Evolutionary conservation across 176 grass and related monocot genomes (phyloP).

Genomic region (Avena sativa): DNA sequence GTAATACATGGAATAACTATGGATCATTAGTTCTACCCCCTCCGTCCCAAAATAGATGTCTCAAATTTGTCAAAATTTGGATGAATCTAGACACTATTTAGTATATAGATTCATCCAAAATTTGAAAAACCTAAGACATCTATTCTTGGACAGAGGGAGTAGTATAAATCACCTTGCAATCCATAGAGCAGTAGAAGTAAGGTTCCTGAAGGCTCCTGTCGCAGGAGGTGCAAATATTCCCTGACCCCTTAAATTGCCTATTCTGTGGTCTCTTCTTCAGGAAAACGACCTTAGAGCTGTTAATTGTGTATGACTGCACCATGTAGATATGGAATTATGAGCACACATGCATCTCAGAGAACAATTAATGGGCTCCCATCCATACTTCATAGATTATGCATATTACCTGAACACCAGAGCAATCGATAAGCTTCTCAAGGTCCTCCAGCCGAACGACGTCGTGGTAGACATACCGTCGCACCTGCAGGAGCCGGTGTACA

Average conservation of each 20-base stretch:
- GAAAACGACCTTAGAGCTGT: conserved; percentile 98
- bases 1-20: conserved; percentile 22
- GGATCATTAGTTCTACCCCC: background rate
- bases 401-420: conserved; percentile 92
- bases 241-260: conserved; percentile 95
- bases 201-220: conserved; percentile 96
- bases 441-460: conserved; percentile 91
- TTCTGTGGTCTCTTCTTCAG: conserved; percentile 98
- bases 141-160: too few species aligned
- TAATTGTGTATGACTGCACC: conserved; percentile 94
- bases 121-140: too few species aligned
- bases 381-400: conserved; percentile 33
- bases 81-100: too few species aligned
- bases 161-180: conserved; percentile 78
- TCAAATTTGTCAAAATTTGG: too few species aligned
- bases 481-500: conserved; percentile 83
- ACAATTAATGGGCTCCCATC: conserved; percentile 14
- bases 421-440: conserved; percentile 91
- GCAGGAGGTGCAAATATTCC: conserved; percentile 94
- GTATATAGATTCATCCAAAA: too few species aligned
- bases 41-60: too few species aligned
- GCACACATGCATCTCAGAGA: conserved; percentile 39
- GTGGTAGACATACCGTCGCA: conserved; percentile 89
- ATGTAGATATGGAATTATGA: conserved; percentile 47
- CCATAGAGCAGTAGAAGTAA: conserved; percentile 92